These are phyloP conservation scores for Colletotrichum sp. DNA, from an alignment of 2,329 filamentous ascomycete genomes.

Conservation along the genomic window DNA sequence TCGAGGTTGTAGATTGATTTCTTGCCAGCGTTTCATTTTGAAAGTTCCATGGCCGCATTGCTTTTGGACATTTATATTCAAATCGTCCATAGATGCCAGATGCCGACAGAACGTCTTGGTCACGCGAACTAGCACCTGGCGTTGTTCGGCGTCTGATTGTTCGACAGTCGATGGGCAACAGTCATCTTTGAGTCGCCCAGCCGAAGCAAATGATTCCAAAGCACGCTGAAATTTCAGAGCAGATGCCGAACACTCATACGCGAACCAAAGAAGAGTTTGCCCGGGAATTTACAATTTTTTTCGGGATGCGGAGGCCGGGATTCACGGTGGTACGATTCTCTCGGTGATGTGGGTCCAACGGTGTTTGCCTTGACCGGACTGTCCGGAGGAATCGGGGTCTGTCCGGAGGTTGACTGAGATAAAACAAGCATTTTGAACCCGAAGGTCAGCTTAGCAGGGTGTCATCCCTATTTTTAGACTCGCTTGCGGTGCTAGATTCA, in stretches of 20 bases:
- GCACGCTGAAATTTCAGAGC: background rate
- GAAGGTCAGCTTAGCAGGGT: background rate
- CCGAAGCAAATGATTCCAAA: background rate
- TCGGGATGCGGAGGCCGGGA: background rate
- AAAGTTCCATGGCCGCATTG: background rate
- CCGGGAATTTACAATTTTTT: background rate
- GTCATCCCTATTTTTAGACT: background rate
- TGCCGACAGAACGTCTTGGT: accelerated
- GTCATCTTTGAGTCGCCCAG: background rate
- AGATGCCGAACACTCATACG: background rate
- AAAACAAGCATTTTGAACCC: background rate
- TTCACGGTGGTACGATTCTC: background rate
- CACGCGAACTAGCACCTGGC: background rate
- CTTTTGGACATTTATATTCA: background rate
- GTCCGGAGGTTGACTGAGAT: background rate
- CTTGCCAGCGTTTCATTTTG: background rate
- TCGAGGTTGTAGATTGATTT: background rate
- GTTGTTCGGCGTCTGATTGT: background rate
- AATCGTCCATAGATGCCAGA: background rate
- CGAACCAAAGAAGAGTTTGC: background rate
- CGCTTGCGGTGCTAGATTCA: background rate
- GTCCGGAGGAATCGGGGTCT: background rate
- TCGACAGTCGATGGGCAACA: background rate
- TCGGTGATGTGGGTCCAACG: background rate
- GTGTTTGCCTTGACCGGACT: background rate